phyloP scores from a whole-genome alignment of 2,329 filamentous ascomycete genomes.

The Penicillium sp. region DNA sequence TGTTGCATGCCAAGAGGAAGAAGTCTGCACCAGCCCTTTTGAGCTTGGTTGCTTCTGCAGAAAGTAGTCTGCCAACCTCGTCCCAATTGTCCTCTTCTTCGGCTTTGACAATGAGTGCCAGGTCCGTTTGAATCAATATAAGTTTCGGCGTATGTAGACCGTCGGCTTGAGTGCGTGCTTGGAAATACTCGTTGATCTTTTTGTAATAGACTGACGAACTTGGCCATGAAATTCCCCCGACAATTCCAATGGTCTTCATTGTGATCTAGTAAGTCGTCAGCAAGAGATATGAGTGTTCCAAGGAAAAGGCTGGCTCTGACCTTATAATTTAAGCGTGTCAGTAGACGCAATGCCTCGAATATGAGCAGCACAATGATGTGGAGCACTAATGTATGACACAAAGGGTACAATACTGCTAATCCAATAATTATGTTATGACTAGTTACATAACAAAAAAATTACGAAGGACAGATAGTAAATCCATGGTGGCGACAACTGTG shows the following conservation, averaged over 20 bases:
- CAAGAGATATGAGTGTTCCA: too few species aligned
- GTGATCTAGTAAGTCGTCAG: too few species aligned
- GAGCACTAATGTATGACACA: too few species aligned
- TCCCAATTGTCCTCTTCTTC: background rate
- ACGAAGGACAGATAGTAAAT: too few species aligned
- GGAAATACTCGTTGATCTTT: background rate
- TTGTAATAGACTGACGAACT: background rate
- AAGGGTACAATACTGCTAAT: too few species aligned
- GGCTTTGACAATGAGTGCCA: background rate
- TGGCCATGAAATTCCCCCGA: constrained; percentile 1
- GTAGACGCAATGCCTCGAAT: too few species aligned
- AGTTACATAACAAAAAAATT: too few species aligned
- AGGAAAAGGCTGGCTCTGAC: too few species aligned
- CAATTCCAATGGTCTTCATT: constrained; percentile 3
- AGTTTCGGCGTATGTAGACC: background rate
- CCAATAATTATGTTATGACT: too few species aligned
- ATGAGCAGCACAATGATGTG: too few species aligned
- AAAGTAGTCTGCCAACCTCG: background rate
- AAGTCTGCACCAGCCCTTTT: constrained; percentile 8
- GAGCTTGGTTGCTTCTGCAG: constrained; percentile 1
- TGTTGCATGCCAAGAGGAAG: constrained; percentile 13
- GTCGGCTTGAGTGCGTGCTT: background rate
- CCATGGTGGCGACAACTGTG: too few species aligned
- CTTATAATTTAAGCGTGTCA: too few species aligned
- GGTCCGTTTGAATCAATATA: background rate